Base-by-base conservation (phyloP, 2,329 filamentous ascomycete genomes). In the Botrytis hyacinthi region DNA sequence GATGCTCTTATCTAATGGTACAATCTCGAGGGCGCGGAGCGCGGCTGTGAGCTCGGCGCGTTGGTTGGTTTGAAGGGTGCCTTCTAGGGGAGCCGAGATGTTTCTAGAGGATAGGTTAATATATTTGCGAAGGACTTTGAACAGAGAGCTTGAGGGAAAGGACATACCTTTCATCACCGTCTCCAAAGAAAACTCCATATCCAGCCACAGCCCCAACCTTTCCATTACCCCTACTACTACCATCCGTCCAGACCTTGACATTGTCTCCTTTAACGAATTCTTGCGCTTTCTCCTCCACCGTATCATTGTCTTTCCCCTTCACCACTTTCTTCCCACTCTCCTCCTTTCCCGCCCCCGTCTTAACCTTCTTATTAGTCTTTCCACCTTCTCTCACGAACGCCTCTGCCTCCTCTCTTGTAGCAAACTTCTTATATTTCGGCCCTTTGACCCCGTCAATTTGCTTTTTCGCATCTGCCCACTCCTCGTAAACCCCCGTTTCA, bases 11-110 rank as follows among this genome's bases (percentile, higher is more conserved):
- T 91, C 86, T 26, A 88, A 83, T 0, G 93, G 91, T 2, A 91
- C 90, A 63, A 91, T 88, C 79, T 98, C 90, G 35, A 98, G 86
- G 0, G 95, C 95, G 73, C 95, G 92, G 44, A 93, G 85, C 76
- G 98, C 92, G 12, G 94, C 96, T 37, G 93, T 95, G 74, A 99
- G 86, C 84, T 99, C 96, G n/a, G 95, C 96, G 4, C 96, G 92
- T 82, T 98, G 94, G 81, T 99, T 99, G 0, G 96, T 98, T 83
- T 98, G 96, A 16, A 87, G 73, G 7, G 40, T 37, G 29, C 80
- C 81, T 57, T 76, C 69, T 1, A 82, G 75, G 48, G 77, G 74
- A 73, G 81, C 81, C 26, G 81, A 80, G 46, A 82, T 83, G 79
- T 92, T 92, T 77, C 89, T 90, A 68, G 32, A 69, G 10, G 12